A percentile compares a stretch with the other conserved stretches of the same genome.
Conservation (phyloP, 2,329 filamentous ascomycete species). For the Phyllosticta citribraziliensis region DNA sequence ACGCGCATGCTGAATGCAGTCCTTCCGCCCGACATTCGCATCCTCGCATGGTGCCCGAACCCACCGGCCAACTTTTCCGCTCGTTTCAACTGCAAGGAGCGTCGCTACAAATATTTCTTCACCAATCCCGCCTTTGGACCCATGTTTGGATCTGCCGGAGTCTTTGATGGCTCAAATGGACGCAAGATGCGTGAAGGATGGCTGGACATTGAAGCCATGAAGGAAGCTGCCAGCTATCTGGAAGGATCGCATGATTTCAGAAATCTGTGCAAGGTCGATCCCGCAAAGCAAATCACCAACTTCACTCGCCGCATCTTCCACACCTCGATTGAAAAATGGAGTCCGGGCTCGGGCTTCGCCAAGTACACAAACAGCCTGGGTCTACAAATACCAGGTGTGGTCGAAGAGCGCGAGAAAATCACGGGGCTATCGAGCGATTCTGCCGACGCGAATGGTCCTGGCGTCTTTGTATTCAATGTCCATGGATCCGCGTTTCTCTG, state of each 20-base stretch:
- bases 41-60: slow-evolving; percentile 85
- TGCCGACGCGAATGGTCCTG: slow-evolving; percentile 28
- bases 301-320: slow-evolving; percentile 72
- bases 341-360: slow-evolving; percentile 6
- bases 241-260: slow-evolving; percentile 87
- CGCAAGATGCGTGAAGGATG: slow-evolving; percentile 46
- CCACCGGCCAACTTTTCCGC: slow-evolving; percentile 76
- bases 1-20: slow-evolving; percentile 74
- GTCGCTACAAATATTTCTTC: slow-evolving; percentile 95
- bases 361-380: background rate
- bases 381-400: slow-evolving; percentile 13
- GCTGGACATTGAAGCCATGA: slow-evolving; percentile 84
- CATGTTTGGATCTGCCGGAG: slow-evolving; percentile 44
- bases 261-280: slow-evolving; percentile 93
- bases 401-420: slow-evolving; percentile 10
- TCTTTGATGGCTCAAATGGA: slow-evolving; percentile 26
- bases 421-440: slow-evolving; percentile 12
- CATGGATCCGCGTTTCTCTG: slow-evolving; percentile 89
- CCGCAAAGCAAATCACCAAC: slow-evolving; percentile 77
- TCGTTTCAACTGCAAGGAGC: slow-evolving; percentile 82
- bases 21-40: slow-evolving; percentile 77
- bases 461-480: slow-evolving; percentile 80
- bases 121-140: slow-evolving; percentile 83
- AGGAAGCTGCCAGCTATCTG: slow-evolving; percentile 65
- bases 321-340: slow-evolving; percentile 55